These are phyloP conservation scores for Lentinula boryana DNA, from an alignment of 768 basidiomycete genomes.

Conservation along the genomic window DNA sequence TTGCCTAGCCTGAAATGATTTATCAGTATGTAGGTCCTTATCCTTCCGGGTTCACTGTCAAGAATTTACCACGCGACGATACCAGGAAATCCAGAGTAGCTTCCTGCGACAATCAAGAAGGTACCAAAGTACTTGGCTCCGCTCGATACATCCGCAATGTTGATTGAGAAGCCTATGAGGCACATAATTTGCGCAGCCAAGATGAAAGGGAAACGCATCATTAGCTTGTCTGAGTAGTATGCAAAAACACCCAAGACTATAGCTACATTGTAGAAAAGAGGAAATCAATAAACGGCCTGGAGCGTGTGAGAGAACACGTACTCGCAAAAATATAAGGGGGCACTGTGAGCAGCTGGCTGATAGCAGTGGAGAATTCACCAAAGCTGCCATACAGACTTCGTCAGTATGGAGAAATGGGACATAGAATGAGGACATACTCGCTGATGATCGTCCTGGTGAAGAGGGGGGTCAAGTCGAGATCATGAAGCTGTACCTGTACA, in stretches of 20 bases:
- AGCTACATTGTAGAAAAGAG: slow-evolving; percentile 28
- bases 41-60: slow-evolving; percentile 5
- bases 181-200: slow-evolving; percentile 41
- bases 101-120: slow-evolving; percentile 62
- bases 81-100: slow-evolving; percentile 55
- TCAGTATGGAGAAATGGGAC: background rate
- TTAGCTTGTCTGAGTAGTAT: slow-evolving; percentile 50
- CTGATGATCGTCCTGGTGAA: slow-evolving; percentile 51
- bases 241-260: slow-evolving; percentile 47
- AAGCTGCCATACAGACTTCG: slow-evolving; percentile 31
- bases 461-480: background rate
- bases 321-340: slow-evolving; percentile 63
- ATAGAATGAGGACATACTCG: slow-evolving; percentile 22
- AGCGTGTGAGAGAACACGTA: slow-evolving; percentile 22
- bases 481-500: no score
- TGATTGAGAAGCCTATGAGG: slow-evolving; percentile 57
- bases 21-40: slow-evolving; percentile 5
- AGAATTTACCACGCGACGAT: slow-evolving; percentile 48
- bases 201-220: slow-evolving; percentile 55
- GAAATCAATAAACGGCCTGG: background rate
- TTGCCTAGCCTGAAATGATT: slow-evolving; percentile 46
- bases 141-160: slow-evolving; percentile 44
- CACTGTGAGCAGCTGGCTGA: slow-evolving; percentile 61
- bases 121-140: slow-evolving; percentile 30
- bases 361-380: slow-evolving; percentile 42